Base-by-base conservation (phyloP, 805 yeast genomes). In the Candida methanosorbosa region DNA sequence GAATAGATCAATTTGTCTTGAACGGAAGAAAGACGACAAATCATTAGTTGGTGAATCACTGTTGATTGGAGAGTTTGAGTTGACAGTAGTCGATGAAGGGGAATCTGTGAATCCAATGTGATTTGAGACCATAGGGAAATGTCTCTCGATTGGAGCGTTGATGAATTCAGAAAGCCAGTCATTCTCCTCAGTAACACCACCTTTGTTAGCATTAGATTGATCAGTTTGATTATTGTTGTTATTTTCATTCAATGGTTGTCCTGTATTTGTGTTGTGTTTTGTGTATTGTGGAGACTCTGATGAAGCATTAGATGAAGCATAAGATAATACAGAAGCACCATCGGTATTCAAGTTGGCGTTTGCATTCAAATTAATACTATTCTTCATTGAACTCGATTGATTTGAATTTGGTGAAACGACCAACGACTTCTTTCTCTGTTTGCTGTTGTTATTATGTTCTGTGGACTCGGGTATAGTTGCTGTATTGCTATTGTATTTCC, bases 141-240 rank as follows among this genome's bases (percentile, higher is more conserved):
- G 70, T 22, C 70, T 65, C 31, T 78, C 82, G 41, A 72, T 68
- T 5, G 86, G 83, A 1, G 83, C 73, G 36, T 66, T 75, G 33
- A 81, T 72, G 44, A 82, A 79, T 41, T 80, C 86, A 22, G 75
- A 68, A 13, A 82, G 59, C 88, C 90, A 80, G 38, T 75, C 79
- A 20, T 70, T 73, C 29, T 36, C 34, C n/a, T n/a, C n/a, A n/a
- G n/a, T n/a, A n/a, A n/a, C n/a, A n/a, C n/a, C n/a, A n/a, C n/a
- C n/a, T n/a, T n/a, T n/a, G n/a, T n/a, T n/a, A n/a, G n/a, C n/a
- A n/a, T n/a, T n/a, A n/a, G n/a, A n/a, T n/a, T n/a, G n/a, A n/a
- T n/a, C n/a, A n/a, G n/a, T n/a, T n/a, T n/a, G n/a, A n/a, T n/a
- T n/a, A n/a, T n/a, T 28, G 38, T 30, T 15, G 32, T 44, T 24